phyloP scores from a whole-genome alignment of 495 filamentous ascomycete species.

The Barbatosphaeria neglecta region DNA sequence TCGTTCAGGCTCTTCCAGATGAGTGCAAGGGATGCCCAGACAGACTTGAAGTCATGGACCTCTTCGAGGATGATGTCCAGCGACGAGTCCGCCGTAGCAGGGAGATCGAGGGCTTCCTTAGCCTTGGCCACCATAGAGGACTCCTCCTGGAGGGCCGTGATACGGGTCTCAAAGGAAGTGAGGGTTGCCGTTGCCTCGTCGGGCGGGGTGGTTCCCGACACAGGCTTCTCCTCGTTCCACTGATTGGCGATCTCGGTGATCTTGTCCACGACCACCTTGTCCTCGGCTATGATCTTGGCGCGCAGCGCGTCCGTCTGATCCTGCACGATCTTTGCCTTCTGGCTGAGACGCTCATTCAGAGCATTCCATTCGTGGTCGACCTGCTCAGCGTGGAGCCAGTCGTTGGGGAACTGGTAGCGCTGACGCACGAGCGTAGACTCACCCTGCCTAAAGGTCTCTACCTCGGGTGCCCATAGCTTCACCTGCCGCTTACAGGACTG shows the following conservation, averaged over 20 bases:
- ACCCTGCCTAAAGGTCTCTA: constrained; percentile 89
- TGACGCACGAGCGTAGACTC: constrained; percentile 82
- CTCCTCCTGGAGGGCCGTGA: constrained; percentile 72
- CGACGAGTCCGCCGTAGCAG: constrained; percentile 61
- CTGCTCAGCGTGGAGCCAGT: constrained; percentile 91
- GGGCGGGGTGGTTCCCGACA: constrained; percentile 85
- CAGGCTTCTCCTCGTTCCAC: constrained; percentile 94
- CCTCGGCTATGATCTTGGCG: constrained; percentile 93
- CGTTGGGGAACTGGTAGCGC: constrained; percentile 80
- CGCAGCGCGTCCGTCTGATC: constrained; percentile 91
- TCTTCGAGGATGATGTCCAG: constrained; percentile 80
- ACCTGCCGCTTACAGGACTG: constrained; percentile 91
- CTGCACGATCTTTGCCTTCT: constrained; percentile 86
- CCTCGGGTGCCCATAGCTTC: constrained; percentile 85
- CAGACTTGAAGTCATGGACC: constrained; percentile 96
- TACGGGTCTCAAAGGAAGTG: constrained; percentile 63
- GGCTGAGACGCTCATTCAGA: constrained; percentile 73
- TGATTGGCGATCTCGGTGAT: constrained; percentile 67
- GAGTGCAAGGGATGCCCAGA: constrained; percentile 87
- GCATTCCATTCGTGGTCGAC: constrained; percentile 88
- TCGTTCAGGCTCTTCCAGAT: constrained; percentile 97
- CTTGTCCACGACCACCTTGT: constrained; percentile 78
- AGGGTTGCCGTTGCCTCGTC: constrained; percentile 74
- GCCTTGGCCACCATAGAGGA: constrained; percentile 91
- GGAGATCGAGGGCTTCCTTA: constrained; percentile 89